Evolutionary conservation across 345 rosid genomes (phyloP), one percentile per base, ranked within the genome.

Genomic region (Brassica carinata): DNA sequence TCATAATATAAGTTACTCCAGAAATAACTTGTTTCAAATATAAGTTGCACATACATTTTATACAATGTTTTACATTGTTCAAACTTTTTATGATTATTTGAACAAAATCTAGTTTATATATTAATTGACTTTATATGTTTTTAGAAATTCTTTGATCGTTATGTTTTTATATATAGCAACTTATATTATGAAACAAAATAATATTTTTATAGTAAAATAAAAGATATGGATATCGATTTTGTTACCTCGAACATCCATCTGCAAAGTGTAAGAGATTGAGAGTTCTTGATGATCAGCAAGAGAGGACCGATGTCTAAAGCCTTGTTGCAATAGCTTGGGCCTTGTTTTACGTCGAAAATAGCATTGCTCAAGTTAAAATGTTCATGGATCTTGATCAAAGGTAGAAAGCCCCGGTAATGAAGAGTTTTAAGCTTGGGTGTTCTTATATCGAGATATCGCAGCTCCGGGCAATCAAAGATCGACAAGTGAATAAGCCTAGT

Each of bases 241-340:
- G 7, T 59, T 86, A 89, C 95, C 92, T 88, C 74, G 26, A 84
- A 90, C 75, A 75, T 84, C 95, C 95, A 90, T 81, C 81, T 85
- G 26, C 92, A 85, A 0, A 90, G 73, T 40, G 95, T 87, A 5
- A 89, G 87, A 64, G 82, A 61, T 67, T 83, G 77, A 5, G 88
- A 82, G 59, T 90, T 90, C 84, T 90, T 90, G 63, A 89, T 81
- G 6, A 89, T 85, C 15, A 90, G 64, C 57, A 86, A 67, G 64
- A 88, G 81, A n/a, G 83, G 82, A 67, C 76, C 88, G 36, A 70
- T 73, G 71, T 59, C 73, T 67, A 79, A 82, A 71, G 72, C 38
- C 66, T 19, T 27, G 3, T 33, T 34, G 70, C 15, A 34, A 64
- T 23, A 69, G 10, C 66, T 64, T 30, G 90, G 88, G 8, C 92